Percentiles rank a stretch among this genome's conserved stretches.
Conservation (phyloP, 2,329 filamentous ascomycete species). For the Aspergillus candidus region DNA sequence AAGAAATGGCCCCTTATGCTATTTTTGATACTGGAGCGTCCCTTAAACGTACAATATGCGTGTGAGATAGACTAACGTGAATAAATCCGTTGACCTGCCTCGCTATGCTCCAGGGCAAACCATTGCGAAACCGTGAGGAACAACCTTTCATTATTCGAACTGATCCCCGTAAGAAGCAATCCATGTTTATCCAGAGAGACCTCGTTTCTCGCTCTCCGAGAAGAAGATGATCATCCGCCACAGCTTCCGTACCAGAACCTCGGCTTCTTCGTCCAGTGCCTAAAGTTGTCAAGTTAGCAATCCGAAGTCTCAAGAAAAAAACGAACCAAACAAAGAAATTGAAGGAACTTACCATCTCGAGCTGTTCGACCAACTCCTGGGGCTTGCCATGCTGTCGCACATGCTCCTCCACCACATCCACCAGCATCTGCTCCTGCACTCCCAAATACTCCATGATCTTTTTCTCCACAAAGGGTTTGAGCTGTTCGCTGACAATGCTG, state of each 20-base stretch:
- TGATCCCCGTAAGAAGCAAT: background rate
- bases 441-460: constrained; percentile 97
- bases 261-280: constrained; percentile 90
- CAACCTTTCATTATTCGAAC: no score
- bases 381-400: constrained; percentile 68
- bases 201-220: constrained; percentile 86
- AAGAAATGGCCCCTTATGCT: no score
- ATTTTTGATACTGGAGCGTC: no score
- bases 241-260: constrained; percentile 88
- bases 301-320: background rate
- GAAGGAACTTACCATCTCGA: constrained; percentile 64
- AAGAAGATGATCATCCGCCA: constrained; percentile 99
- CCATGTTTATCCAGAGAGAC: constrained; percentile 58
- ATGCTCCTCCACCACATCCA: constrained; percentile 87
- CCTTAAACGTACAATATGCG: no score
- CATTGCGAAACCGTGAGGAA: no score
- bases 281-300: constrained; percentile 39
- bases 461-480: constrained; percentile 93
- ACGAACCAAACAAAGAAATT: background rate
- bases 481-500: constrained; percentile 70
- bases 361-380: constrained; percentile 73
- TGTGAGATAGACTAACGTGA: no score
- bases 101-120: no score
- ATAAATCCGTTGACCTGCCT: no score
- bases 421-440: constrained; percentile 90